Conservation (phyloP, 495 filamentous ascomycete species). For the Pyronema omphalodes region DNA sequence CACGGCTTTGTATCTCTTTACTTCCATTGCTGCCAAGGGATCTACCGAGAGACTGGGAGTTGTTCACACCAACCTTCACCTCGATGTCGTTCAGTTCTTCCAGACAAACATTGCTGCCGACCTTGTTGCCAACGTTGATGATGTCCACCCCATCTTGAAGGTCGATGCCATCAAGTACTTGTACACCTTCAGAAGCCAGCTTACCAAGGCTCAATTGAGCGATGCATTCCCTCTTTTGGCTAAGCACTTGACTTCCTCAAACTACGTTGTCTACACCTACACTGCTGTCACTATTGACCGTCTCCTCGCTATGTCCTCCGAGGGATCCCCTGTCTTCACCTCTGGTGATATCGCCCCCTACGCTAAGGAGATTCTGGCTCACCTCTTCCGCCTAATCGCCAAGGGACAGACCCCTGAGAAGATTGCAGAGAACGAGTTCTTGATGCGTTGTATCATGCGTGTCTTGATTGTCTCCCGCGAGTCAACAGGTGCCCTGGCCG, state of each 20-base stretch:
- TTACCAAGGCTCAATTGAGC: conserved; percentile 70
- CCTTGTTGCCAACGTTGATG: conserved; percentile 41
- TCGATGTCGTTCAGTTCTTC: conserved; percentile 86
- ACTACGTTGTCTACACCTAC: conserved; percentile 95
- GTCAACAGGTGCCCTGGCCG: conserved; percentile 45
- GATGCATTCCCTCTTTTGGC: conserved; percentile 76
- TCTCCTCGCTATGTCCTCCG: conserved; percentile 60
- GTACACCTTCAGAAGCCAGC: conserved; percentile 81
- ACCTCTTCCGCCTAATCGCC: conserved; percentile 82
- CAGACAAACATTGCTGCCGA: conserved; percentile 72
- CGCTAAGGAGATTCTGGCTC: conserved; percentile 68
- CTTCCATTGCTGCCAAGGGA: conserved; percentile 83
- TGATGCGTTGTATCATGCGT: conserved; percentile 97
- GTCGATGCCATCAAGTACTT: conserved; percentile 96
- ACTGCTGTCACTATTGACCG: conserved; percentile 88
- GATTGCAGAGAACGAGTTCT: conserved; percentile 95
- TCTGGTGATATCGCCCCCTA: conserved; percentile 53
- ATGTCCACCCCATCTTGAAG: conserved; percentile 67
- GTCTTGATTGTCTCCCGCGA: conserved; percentile 85
- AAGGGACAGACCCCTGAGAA: conserved; percentile 66
- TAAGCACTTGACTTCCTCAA: conserved; percentile 64
- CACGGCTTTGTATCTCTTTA: conserved; percentile 86
- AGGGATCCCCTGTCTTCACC: conserved; percentile 55
- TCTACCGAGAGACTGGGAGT: conserved; percentile 71
- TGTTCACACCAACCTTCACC: conserved; percentile 61